Conservation (phyloP, 2,329 filamentous ascomycete species). For the Colletotrichum euphorbiae region DNA sequence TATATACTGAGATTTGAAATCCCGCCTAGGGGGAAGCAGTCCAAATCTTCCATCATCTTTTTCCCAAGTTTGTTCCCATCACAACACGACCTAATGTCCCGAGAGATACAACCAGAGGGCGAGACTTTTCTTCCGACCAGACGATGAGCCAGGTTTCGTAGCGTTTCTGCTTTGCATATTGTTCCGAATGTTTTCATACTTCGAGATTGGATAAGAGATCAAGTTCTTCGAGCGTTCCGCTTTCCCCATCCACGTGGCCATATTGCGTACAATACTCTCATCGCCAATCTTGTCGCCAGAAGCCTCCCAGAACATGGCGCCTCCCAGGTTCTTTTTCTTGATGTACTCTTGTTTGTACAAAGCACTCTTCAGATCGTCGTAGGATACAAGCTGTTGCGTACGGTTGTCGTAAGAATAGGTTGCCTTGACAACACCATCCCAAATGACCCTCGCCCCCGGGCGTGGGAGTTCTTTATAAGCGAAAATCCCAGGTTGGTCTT, state of each 20-base stretch:
- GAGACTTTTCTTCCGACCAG: not conserved
- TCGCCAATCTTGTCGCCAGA: slow-evolving; percentile 72
- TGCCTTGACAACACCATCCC: slow-evolving; percentile 70
- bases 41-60: no score
- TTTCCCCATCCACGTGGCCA: slow-evolving; percentile 20
- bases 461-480: slow-evolving; percentile 83
- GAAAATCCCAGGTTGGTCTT: slow-evolving; percentile 79
- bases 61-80: no score
- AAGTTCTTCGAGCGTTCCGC: slow-evolving; percentile 21
- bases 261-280: slow-evolving; percentile 45
- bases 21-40: no score
- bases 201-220: slow-evolving; percentile 23
- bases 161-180: slow-evolving; percentile 15
- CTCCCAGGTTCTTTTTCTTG: slow-evolving; percentile 71
- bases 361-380: slow-evolving; percentile 73
- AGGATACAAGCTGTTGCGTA: slow-evolving; percentile 75
- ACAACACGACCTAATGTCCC: no score
- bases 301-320: slow-evolving; percentile 89
- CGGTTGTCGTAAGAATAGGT: slow-evolving; percentile 77
- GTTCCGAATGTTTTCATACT: slow-evolving; percentile 29
- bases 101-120: no score
- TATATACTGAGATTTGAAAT: not conserved
- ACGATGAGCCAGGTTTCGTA: not conserved
- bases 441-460: slow-evolving; percentile 66
- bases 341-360: slow-evolving; percentile 75